Base-by-base conservation (phyloP, 2,329 filamentous ascomycete species). In the Fonsecaea erecta region DNA sequence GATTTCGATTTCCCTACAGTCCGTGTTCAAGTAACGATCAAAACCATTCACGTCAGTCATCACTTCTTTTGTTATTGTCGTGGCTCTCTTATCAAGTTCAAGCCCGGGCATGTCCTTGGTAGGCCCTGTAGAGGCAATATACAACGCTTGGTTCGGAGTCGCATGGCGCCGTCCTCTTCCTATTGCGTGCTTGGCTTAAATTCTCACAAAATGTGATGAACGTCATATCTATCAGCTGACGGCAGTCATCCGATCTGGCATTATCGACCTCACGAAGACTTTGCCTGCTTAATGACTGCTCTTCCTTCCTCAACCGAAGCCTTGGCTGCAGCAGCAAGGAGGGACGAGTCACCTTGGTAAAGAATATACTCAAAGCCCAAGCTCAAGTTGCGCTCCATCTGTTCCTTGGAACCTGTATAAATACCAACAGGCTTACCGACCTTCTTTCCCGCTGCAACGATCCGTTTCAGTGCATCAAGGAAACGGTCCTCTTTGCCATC, bases 291-390 rank as follows among this genome's bases (percentile, higher is more conserved):
- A 24, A 48, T 48, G 8, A 48, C 21, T 26, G 43, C 18, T 24
- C 43, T 26, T 24, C 18, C 43, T 24, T 48, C 43, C 43, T 48
- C 43, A 3, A 48, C 43, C 9, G 43, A 48, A 48, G 43, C 43
- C 43, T 12, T 48, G 8, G 21, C 43, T 11, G 43, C 43, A 1
- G 5, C 12, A 3, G 43, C 43, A 48, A 48, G 43, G 18, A 48
- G 43, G 21, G 43, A 24, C 43, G 43, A 48, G 11, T 48, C 43
- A 48, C 43, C 43, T 9, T 48, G 43, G 21, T 48, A 48, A 12
- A 48, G 43, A 48, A 48, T 48, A 11, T 48, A 48, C 43, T 48
- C 43, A 26, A 48, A 48, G 43, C 43, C 43, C 18, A 48, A 21
- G 43, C 43, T 48, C 43, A 48, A 48, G 7, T 48, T 48, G 21